Conservation (phyloP, 495 filamentous ascomycete species). For the Aspergillus coremiiformis region DNA sequence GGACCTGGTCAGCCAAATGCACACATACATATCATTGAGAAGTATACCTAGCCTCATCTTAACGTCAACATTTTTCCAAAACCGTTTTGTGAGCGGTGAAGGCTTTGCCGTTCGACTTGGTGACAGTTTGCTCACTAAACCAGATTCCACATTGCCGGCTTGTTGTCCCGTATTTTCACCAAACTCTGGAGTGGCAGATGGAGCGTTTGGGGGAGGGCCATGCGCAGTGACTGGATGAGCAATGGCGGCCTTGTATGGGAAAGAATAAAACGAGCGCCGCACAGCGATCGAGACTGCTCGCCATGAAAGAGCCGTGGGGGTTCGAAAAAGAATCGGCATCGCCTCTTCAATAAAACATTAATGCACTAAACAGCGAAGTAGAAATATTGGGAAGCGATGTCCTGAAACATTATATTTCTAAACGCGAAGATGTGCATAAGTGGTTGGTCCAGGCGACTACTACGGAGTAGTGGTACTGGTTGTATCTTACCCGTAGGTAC, state of each 20-base stretch:
- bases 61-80: constrained; percentile 78
- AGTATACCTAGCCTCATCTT: constrained; percentile 45
- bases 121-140: constrained; percentile 32
- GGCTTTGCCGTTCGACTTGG: constrained; percentile 27
- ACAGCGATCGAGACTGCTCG: constrained; percentile 13
- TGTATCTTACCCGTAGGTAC: too few species aligned
- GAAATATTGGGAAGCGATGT: not conserved
- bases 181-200: constrained; percentile 51
- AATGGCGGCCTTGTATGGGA: constrained; percentile 42
- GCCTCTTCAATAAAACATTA: not conserved
- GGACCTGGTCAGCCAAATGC: not conserved
- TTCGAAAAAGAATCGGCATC: constrained; percentile 23
- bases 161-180: constrained; percentile 45
- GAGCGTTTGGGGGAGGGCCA: constrained; percentile 76
- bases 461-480: too few species aligned
- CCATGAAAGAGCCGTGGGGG: constrained; percentile 14
- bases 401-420: not conserved
- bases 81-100: constrained; percentile 55
- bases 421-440: not conserved
- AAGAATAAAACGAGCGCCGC: constrained; percentile 46
- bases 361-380: not conserved
- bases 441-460: too few species aligned
- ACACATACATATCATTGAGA: constrained; percentile 3
- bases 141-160: constrained; percentile 43
- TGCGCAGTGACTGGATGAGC: constrained; percentile 67